Percentiles rank a stretch among this genome's conserved stretches.
Conservation (phyloP, 139 green algal species). For the Haematococcus lacustris region DNA sequence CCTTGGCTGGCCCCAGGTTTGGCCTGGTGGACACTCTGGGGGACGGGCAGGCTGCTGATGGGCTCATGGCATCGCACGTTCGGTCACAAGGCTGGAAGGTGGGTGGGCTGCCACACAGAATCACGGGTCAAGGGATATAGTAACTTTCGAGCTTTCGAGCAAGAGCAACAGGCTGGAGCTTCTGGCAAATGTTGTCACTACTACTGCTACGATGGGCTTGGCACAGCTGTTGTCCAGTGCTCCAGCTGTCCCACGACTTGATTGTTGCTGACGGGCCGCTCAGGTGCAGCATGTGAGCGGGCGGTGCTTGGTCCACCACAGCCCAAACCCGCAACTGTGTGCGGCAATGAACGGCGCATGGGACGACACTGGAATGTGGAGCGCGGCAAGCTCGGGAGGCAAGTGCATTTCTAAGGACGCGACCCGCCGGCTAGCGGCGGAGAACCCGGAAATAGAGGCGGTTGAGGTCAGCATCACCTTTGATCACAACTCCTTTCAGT, state of each 20-base stretch:
- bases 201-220: no score
- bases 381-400: slow-evolving; percentile 8
- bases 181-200: no score
- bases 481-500: slow-evolving; percentile 9
- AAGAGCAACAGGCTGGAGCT: no score
- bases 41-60: slow-evolving; percentile 45
- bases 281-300: slow-evolving; percentile 39
- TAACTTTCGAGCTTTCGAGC: no score
- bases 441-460: background rate
- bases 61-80: slow-evolving; percentile 54
- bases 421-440: background rate
- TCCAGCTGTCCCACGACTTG: no score
- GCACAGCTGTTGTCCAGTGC: no score
- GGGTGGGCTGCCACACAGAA: background rate
- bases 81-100: slow-evolving; percentile 27
- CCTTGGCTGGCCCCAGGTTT: no score
- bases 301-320: slow-evolving; percentile 61
- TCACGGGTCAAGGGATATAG: no score
- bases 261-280: background rate
- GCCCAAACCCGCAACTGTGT: slow-evolving; percentile 59
- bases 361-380: slow-evolving; percentile 42
- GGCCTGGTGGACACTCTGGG: slow-evolving; percentile 28
- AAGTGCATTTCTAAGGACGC: slow-evolving; percentile 3
- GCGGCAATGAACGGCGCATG: slow-evolving; percentile 49
- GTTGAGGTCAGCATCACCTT: slow-evolving; percentile 20